These are phyloP conservation scores for Melampsora larici-populina DNA, from an alignment of 1,284 basidiomycete species.

Conservation along the genomic window DNA sequence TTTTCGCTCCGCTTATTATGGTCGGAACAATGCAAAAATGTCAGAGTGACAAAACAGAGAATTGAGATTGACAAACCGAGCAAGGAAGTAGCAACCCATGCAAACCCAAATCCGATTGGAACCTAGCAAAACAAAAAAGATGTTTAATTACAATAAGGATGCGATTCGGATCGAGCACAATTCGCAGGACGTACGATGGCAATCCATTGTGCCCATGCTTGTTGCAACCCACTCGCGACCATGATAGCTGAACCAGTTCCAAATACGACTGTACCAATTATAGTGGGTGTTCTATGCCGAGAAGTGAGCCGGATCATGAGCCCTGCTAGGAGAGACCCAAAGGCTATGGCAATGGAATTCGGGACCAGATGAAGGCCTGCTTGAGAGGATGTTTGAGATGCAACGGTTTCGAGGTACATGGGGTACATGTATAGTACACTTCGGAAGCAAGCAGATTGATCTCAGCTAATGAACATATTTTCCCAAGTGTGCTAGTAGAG, in stretches of 20 bases:
- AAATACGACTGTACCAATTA: constrained; percentile 1
- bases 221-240: constrained; percentile 6
- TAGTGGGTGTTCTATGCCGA: background rate
- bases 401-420: constrained; percentile 52
- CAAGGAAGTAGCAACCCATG: constrained; percentile 10
- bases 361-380: constrained; percentile 53
- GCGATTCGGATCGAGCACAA: background rate
- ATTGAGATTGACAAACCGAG: constrained; percentile 9
- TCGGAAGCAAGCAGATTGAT: background rate
- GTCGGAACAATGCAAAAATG: background rate
- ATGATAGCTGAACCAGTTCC: constrained; percentile 20
- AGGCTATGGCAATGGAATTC: constrained; percentile 50
- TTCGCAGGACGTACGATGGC: background rate
- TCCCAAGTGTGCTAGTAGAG: background rate
- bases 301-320: constrained; percentile 51
- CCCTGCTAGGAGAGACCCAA: constrained; percentile 50
- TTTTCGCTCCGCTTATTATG: background rate
- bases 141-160: background rate
- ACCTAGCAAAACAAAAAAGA: constrained; percentile 18
- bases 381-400: constrained; percentile 47
- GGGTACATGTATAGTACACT: constrained; percentile 49
- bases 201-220: constrained; percentile 22
- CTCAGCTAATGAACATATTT: background rate
- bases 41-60: background rate
- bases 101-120: constrained; percentile 23